Base-by-base conservation (phyloP, 2,329 filamentous ascomycete genomes). In the Epichloe sibirici region DNA sequence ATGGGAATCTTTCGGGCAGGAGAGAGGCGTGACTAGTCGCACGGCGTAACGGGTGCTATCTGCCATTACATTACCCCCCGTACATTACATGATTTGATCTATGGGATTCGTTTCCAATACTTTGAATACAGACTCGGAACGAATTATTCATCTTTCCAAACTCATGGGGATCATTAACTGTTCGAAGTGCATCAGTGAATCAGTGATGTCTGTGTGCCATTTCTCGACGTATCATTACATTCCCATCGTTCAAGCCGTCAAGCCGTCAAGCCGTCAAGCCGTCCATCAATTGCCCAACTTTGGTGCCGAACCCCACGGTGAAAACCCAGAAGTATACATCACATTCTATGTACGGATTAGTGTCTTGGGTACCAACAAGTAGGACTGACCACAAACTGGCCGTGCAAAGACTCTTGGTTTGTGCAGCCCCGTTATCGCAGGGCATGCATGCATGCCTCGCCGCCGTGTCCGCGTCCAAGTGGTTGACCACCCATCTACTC, bases 1-100 rank as follows among this genome's bases (percentile, higher is more conserved):
- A 53, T 43, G 39, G 34, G 48, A 39, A 44, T 43, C 13, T 38
- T 38, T 52, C 39, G 42, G 47, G 44, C 34, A 35, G 21, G 42
- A 28, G 15, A 35, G 38, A 35, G 40, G 49, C 43, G 45, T 48
- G n/a, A 39, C 25, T 40, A 49, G 47, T 53, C 55, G 54, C 55
- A 50, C 53, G 54, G 55, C 55, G 54, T 55, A 46, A 38, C 13
- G 45, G 52, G 44, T 43, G 49, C 46, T 34, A 35, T 51, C 8
- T 47, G 37, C 49, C 38, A 37, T 35, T 48, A 5, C 34, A 21
- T 37, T 35, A 48, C n/a, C 28, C n/a, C 28, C 28, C 28, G 28
- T 31, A 31, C 3, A 31, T 42, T 48, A 12, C 21, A 48, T 44
- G 3, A 21, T 44, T 44, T 9, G 38, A 37, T 45, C 31, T 37